Conservation (phyloP, 148 eudicot genomes). For the Chenopodium suecicum region DNA sequence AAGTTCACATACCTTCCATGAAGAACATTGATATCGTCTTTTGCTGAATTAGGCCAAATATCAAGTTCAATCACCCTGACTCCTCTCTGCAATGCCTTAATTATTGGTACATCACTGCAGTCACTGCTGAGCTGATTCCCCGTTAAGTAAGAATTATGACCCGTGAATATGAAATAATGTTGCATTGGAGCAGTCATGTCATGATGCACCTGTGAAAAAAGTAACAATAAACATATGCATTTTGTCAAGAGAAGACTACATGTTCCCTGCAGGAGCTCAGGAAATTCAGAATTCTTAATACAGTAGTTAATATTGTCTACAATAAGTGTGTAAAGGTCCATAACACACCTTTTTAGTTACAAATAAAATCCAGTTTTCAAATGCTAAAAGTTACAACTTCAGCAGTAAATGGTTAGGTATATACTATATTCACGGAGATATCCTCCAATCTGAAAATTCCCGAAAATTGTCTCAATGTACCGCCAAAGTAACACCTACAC, state of each 20-base stretch:
- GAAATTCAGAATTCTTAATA: neutral
- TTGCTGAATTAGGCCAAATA: constrained; percentile 87
- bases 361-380: neutral
- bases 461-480: neutral
- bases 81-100: constrained; percentile 76
- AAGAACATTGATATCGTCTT: constrained; percentile 79
- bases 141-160: constrained; percentile 90
- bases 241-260: constrained; percentile 25
- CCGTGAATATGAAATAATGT: constrained; percentile 88
- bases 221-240: neutral
- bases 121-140: constrained; percentile 96
- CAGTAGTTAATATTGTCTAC: neutral
- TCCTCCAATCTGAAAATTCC: neutral
- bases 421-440: neutral
- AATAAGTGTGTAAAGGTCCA: neutral
- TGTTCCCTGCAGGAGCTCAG: neutral
- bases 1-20: constrained; percentile 81
- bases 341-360: no score
- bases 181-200: constrained; percentile 98
- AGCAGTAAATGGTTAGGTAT: neutral
- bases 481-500: neutral
- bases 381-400: neutral
- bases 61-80: constrained; percentile 95
- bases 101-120: constrained; percentile 85
- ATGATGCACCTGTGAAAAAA: constrained; percentile 79